A percentile compares a stretch with the other conserved stretches of the same genome.
Conservation (phyloP, 495 filamentous ascomycete genomes). For the Trichoderma asperelloides region DNA sequence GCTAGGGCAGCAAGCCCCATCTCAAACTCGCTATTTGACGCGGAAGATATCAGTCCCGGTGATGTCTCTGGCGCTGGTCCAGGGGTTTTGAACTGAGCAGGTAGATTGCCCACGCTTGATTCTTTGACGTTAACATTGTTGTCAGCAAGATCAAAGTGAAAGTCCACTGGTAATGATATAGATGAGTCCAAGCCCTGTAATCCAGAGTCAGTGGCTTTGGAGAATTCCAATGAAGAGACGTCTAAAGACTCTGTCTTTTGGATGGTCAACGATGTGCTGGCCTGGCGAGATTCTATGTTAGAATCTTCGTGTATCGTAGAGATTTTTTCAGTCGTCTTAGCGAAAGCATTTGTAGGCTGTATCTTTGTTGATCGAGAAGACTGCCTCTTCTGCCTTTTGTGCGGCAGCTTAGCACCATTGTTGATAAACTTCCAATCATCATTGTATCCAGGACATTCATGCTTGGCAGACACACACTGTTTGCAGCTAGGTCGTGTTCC, state of each 20-base stretch:
- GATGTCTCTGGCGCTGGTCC: neutral
- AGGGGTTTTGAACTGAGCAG: neutral
- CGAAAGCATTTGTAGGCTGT: neutral
- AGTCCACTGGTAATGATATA: neutral
- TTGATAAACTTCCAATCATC: conserved; percentile 5
- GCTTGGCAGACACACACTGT: neutral
- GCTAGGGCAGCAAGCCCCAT: neutral
- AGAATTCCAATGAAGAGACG: neutral
- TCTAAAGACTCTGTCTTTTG: neutral
- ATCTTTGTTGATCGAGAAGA: neutral
- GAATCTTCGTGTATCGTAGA: neutral
- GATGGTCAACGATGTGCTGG: neutral
- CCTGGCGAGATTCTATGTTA: neutral
- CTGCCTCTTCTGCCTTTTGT: neutral
- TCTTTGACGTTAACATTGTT: neutral
- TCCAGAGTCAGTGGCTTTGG: neutral
- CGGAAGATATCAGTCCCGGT: neutral
- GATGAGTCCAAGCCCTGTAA: neutral
- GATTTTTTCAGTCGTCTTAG: neutral
- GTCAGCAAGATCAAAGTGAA: neutral
- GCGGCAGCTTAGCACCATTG: neutral
- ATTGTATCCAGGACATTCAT: neutral
- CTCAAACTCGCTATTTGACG: neutral
- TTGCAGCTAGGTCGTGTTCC: neutral
- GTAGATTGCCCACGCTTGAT: neutral